These are phyloP conservation scores for Mimosa pudica DNA, from an alignment of 306 rosid species.

Conservation along the genomic window DNA sequence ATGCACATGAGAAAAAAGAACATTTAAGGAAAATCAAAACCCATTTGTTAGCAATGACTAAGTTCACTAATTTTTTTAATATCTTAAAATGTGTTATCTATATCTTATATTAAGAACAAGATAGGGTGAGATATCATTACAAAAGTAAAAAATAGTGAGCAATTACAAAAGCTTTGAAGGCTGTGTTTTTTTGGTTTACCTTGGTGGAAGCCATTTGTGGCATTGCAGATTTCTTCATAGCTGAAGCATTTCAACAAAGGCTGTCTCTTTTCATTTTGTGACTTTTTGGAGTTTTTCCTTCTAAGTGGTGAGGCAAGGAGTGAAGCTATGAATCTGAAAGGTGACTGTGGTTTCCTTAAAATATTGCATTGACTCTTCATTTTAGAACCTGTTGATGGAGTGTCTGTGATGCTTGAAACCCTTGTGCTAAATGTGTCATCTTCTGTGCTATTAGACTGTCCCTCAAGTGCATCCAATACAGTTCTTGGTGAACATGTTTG, in stretches of 20 bases:
- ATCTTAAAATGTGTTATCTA: no score
- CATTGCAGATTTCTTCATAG: slow-evolving; percentile 62
- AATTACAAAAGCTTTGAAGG: slow-evolving; percentile 4
- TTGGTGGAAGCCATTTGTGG: slow-evolving; percentile 73
- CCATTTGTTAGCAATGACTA: no score
- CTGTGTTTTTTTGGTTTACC: slow-evolving; percentile 45
- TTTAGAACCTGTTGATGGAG: slow-evolving; percentile 42
- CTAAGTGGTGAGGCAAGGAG: slow-evolving; percentile 74
- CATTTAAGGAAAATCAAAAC: no score
- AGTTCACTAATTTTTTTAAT: no score
- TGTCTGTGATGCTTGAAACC: slow-evolving; percentile 57
- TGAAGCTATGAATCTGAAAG: slow-evolving; percentile 59
- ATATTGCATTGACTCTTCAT: slow-evolving; percentile 41
- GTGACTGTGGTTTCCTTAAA: slow-evolving; percentile 50
- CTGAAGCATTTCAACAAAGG: slow-evolving; percentile 82
- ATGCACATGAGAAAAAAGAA: no score
- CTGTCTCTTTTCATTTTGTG: slow-evolving; percentile 46
- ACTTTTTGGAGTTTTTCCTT: slow-evolving; percentile 42
- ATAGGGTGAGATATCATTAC: no score
- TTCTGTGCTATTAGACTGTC: slow-evolving; percentile 74
- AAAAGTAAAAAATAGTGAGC: neutral
- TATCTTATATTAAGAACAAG: no score
- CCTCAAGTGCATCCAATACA: slow-evolving; percentile 50
- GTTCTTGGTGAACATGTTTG: slow-evolving; percentile 57
- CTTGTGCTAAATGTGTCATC: slow-evolving; percentile 67